phyloP scores from a whole-genome alignment of 345 rosid species.

The Lepidium sativum region DNA sequence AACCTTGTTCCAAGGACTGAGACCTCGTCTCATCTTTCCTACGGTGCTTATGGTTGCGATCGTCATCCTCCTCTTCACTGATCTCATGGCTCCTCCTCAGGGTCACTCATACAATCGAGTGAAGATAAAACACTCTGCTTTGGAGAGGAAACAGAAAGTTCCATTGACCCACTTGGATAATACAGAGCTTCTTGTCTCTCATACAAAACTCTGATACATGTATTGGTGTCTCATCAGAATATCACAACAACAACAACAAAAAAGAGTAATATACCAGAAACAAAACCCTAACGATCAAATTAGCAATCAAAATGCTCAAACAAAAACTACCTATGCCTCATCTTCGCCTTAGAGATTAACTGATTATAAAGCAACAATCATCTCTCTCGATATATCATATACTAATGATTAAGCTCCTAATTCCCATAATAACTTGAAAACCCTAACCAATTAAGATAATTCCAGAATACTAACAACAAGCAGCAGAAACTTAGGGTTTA shows the following conservation, averaged over 20 bases:
- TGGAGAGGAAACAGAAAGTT: constrained; percentile 64
- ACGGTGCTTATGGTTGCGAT: constrained; percentile 96
- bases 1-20: constrained; percentile 63
- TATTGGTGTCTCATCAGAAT: constrained; percentile 10
- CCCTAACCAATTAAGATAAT: not conserved
- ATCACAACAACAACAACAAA: not conserved
- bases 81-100: constrained; percentile 92
- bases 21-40: constrained; percentile 75
- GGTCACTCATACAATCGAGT: constrained; percentile 60
- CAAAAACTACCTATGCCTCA: not conserved
- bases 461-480: not conserved
- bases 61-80: constrained; percentile 96
- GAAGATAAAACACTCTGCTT: constrained; percentile 55
- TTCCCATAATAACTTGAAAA: not conserved
- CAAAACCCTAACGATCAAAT: not conserved
- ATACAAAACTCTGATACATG: constrained; percentile 23
- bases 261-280: constrained; percentile 1
- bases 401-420: not conserved
- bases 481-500: constrained; percentile 20
- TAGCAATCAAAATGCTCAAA: not conserved
- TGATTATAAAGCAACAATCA: not conserved
- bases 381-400: not conserved
- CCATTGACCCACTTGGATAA: constrained; percentile 38
- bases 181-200: constrained; percentile 13
- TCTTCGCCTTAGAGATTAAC: not conserved